Conservation (phyloP, 495 filamentous ascomycete species). For the Apodospora peruviana region DNA sequence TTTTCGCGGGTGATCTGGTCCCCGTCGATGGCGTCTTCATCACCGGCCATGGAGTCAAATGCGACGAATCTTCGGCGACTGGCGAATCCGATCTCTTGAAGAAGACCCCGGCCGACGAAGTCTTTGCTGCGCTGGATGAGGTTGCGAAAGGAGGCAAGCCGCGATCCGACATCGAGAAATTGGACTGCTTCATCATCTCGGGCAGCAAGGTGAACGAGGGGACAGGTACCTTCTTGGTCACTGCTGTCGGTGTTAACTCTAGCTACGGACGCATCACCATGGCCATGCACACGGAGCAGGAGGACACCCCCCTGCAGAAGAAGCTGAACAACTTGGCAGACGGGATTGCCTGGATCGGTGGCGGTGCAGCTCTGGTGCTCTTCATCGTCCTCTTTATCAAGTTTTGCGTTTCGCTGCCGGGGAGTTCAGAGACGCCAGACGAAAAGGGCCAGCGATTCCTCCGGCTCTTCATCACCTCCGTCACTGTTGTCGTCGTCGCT, state of each 20-base stretch:
- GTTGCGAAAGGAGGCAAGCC: constrained; percentile 22
- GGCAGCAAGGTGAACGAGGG: constrained; percentile 91
- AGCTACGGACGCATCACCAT: constrained; percentile 91
- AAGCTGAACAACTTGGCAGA: constrained; percentile 87
- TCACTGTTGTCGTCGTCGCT: constrained; percentile 96
- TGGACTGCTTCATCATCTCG: constrained; percentile 92
- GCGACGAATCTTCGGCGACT: constrained; percentile 78
- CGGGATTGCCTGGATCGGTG: constrained; percentile 87
- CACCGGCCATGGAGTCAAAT: constrained; percentile 67
- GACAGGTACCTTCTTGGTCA: constrained; percentile 80
- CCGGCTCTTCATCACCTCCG: constrained; percentile 88
- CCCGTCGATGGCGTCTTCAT: constrained; percentile 73
- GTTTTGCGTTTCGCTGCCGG: constrained; percentile 64
- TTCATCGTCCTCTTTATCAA: constrained; percentile 89
- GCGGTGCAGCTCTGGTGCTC: constrained; percentile 72
- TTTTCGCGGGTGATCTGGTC: constrained; percentile 67
- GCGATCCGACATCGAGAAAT: constrained; percentile 62
- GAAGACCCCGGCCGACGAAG: constrained; percentile 68
- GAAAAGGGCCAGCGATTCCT: constrained; percentile 85
- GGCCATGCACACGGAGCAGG: constrained; percentile 81
- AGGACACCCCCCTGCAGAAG: constrained; percentile 85
- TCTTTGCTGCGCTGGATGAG: constrained; percentile 68
- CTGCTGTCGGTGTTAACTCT: constrained; percentile 78
- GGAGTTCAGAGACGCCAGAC: constrained; percentile 46
- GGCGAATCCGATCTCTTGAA: constrained; percentile 78